Evolutionary conservation across 148 eudicot species (phyloP).

Genomic region (Rhododendron henanense): DNA sequence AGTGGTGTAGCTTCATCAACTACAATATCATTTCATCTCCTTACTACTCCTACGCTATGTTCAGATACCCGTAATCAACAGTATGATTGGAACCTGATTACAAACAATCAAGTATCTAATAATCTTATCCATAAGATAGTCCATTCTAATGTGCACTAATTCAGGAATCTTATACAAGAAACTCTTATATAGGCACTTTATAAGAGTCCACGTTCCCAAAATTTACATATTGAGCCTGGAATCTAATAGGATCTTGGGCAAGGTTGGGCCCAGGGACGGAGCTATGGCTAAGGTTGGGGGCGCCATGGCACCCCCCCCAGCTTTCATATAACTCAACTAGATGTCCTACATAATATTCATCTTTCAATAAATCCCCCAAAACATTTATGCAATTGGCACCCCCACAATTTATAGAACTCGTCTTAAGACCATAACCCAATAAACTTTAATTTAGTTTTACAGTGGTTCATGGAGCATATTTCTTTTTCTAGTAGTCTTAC

Average conservation of each 20-base stretch:
- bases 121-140: not conserved
- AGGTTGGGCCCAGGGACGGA: not conserved
- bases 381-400: not conserved
- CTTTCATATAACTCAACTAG: not conserved
- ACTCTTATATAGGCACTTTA: not conserved
- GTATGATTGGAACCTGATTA: not conserved
- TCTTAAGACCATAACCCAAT: not conserved
- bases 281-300: not conserved
- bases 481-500: not conserved
- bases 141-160: not conserved
- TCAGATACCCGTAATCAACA: not conserved
- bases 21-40: not conserved
- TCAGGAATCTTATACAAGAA: not conserved
- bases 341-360: not conserved
- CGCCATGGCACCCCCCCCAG: not conserved
- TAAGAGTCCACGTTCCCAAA: not conserved
- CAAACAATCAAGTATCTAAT: not conserved
- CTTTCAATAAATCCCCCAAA: not conserved
- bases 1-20: slow-evolving; percentile 5
- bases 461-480: not conserved
- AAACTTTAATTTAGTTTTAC: not conserved
- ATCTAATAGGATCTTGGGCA: not conserved
- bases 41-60: not conserved
- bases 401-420: not conserved
- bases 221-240: not conserved